Conservation (phyloP, 2,329 filamentous ascomycete genomes). For the Hypoxylon sp. region DNA sequence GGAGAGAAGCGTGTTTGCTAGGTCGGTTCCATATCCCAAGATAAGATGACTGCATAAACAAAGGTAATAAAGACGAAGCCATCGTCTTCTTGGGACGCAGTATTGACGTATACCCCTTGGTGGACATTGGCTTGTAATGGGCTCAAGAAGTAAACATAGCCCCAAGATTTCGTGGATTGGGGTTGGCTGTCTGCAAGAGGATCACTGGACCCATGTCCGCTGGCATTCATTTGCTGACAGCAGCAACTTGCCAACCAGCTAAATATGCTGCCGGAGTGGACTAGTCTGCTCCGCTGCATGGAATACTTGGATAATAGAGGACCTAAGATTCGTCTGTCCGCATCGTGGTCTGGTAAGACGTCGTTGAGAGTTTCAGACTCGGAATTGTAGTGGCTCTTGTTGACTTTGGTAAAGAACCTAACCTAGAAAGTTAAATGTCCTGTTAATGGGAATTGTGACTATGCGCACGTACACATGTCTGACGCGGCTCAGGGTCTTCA, state of each 20-base stretch:
- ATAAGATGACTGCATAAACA: constrained; percentile 46
- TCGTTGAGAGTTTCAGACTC: constrained; percentile 17
- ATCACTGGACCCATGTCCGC: constrained; percentile 43
- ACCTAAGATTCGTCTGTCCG: constrained; percentile 27
- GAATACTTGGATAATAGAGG: constrained; percentile 20
- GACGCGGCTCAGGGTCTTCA: constrained; percentile 10
- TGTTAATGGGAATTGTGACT: constrained; percentile 10
- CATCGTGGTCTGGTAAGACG: constrained; percentile 21
- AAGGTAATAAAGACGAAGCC: constrained; percentile 43
- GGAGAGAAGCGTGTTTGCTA: constrained; percentile 31
- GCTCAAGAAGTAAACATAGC: constrained; percentile 41
- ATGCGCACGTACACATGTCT: constrained; percentile 10
- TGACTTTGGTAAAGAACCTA: constrained; percentile 10
- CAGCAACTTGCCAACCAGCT: constrained; percentile 31
- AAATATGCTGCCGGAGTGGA: constrained; percentile 37
- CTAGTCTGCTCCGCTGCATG: constrained; percentile 40
- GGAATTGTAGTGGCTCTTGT: constrained; percentile 25
- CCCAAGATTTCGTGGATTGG: constrained; percentile 34
- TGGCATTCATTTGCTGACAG: constrained; percentile 42
- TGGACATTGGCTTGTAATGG: constrained; percentile 41
- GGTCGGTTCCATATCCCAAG: constrained; percentile 41
- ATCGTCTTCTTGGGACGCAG: constrained; percentile 40
- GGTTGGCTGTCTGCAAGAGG: constrained; percentile 42
- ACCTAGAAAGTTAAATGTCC: neutral
- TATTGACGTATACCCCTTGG: constrained; percentile 43